phyloP scores from a whole-genome alignment of 2,329 filamentous ascomycete species.

The Uncinocarpus reesii region DNA sequence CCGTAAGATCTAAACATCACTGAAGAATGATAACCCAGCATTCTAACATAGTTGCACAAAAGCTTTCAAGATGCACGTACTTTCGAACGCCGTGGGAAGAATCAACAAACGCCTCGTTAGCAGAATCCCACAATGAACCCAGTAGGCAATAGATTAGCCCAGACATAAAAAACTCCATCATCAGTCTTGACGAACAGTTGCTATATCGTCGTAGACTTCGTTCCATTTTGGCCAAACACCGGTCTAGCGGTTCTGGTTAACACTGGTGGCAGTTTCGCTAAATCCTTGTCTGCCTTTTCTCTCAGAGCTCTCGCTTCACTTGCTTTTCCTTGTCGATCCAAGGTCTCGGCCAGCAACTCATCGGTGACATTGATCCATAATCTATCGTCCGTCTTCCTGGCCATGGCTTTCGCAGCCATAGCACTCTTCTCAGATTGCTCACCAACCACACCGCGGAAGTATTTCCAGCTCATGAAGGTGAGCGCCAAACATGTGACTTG shows the following conservation, averaged over 20 bases:
- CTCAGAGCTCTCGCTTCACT: conserved; percentile 41
- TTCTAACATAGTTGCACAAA: no score
- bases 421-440: conserved; percentile 70
- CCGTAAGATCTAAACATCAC: no score
- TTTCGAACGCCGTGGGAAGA: no score
- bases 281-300: conserved; percentile 37
- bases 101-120: no score
- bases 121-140: no score
- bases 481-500: conserved; percentile 75
- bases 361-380: conserved; percentile 73
- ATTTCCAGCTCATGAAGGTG: conserved; percentile 70
- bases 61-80: no score
- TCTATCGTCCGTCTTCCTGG: conserved; percentile 58
- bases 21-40: no score
- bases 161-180: no score
- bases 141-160: no score
- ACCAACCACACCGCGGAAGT: conserved; percentile 74
- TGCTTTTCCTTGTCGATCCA: conserved; percentile 59
- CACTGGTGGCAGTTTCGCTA: conserved; percentile 30
- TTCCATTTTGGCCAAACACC: conserved; percentile 4
- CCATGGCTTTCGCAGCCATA: conserved; percentile 57
- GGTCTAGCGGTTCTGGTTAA: conserved; percentile 23
- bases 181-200: background rate
- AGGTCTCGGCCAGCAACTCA: conserved; percentile 64
- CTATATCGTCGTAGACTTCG: conserved; percentile 14